Conservation (phyloP, 2,329 filamentous ascomycete genomes). For the Colletotrichum filicis region DNA sequence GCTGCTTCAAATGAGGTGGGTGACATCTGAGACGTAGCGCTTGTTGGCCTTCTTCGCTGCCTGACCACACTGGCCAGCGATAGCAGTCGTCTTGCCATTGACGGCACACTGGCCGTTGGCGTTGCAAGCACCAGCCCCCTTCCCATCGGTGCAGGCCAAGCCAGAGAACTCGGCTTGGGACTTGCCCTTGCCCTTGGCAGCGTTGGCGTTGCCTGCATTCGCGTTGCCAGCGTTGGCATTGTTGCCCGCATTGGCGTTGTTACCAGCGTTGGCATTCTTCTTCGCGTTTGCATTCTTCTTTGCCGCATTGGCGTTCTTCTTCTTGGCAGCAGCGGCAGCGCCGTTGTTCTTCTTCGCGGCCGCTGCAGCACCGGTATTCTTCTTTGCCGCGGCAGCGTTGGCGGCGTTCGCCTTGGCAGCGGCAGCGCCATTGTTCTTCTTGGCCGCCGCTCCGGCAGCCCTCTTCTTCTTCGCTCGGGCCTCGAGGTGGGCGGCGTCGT, state of each 20-base stretch:
- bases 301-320: not conserved
- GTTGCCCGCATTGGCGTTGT: not conserved
- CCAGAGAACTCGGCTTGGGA: slow-evolving; percentile 19
- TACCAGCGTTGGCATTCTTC: not conserved
- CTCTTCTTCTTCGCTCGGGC: slow-evolving; percentile 21
- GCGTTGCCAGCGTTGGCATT: not conserved
- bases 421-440: not conserved
- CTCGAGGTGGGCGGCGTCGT: slow-evolving; percentile 15
- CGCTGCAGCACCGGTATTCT: not conserved
- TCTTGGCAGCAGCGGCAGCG: not conserved
- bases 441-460: not conserved
- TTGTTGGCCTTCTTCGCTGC: slow-evolving; percentile 19
- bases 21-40: not conserved
- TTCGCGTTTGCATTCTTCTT: slow-evolving; percentile 1
- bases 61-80: slow-evolving; percentile 27
- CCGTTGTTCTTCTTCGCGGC: not conserved
- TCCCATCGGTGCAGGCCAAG: slow-evolving; percentile 28
- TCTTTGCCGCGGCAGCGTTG: not conserved
- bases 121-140: slow-evolving; percentile 28
- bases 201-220: no score
- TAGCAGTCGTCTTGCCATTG: slow-evolving; percentile 28
- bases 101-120: slow-evolving; percentile 20
- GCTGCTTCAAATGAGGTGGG: not conserved
- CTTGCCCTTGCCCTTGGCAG: slow-evolving; percentile 11
- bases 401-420: slow-evolving; percentile 3